Conservation (phyloP, 2,329 filamentous ascomycete genomes). For the Aspergillus transmontanensis region DNA sequence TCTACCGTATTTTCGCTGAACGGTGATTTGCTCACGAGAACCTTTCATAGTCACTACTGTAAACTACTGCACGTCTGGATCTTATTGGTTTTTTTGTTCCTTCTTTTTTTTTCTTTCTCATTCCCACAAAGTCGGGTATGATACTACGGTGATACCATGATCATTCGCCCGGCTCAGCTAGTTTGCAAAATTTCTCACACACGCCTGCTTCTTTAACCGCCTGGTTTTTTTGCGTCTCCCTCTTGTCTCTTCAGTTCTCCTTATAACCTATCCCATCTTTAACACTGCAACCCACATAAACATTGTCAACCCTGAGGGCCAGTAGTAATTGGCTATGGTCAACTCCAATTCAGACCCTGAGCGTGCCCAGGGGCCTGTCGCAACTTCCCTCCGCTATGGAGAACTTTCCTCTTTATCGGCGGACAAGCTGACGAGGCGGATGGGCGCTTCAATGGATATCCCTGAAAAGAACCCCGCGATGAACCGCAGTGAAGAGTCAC, state of each 20-base stretch:
- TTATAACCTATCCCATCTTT: background rate
- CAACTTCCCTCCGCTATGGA: slow-evolving; percentile 20
- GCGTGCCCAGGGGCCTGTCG: slow-evolving; percentile 17
- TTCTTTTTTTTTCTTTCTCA: slow-evolving; percentile 8
- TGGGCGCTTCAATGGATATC: slow-evolving; percentile 9
- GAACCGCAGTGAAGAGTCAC: slow-evolving; percentile 22
- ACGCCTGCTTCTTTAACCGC: background rate
- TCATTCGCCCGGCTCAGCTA: slow-evolving; percentile 4
- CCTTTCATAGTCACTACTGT: background rate
- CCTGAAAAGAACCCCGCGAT: slow-evolving; percentile 22
- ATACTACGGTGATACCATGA: slow-evolving; percentile 8
- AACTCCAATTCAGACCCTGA: slow-evolving; percentile 12
- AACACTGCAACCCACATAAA: background rate
- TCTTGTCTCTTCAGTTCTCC: background rate
- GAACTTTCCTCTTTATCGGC: slow-evolving; percentile 13
- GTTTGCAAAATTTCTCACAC: slow-evolving; percentile 7
- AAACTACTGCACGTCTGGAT: background rate
- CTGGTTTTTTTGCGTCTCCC: background rate
- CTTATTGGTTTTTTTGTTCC: slow-evolving; percentile 3
- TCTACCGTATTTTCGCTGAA: background rate
- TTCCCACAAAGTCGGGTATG: background rate
- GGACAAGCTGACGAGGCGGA: slow-evolving; percentile 16
- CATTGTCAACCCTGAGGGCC: background rate
- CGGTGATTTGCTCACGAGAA: slow-evolving; percentile 12
- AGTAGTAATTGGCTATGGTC: slow-evolving; percentile 17